These are phyloP conservation scores for Zygoascus sp. DNA, from an alignment of 1,139 yeast species.

Conservation along the genomic window DNA sequence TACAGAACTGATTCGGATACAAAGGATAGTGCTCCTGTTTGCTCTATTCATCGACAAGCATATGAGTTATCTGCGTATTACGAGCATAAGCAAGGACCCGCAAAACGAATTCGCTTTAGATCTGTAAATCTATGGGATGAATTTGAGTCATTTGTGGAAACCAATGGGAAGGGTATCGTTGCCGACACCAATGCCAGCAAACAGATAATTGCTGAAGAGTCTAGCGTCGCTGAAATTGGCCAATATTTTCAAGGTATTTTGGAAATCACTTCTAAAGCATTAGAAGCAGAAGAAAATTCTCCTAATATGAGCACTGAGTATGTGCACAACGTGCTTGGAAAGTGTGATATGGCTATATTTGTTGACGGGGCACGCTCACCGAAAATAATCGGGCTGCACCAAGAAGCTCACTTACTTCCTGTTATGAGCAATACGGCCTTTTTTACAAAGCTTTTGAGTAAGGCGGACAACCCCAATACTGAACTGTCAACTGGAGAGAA, in stretches of 20 bases:
- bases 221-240: not conserved
- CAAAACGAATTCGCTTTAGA: constrained; percentile 14
- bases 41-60: constrained; percentile 11
- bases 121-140: constrained; percentile 19
- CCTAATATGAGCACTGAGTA: not conserved
- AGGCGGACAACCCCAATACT: not conserved
- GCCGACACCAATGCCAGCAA: not conserved
- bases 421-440: constrained; percentile 12
- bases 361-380: constrained; percentile 11
- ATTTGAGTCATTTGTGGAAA: constrained; percentile 16
- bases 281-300: not conserved
- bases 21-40: constrained; percentile 1
- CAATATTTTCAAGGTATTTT: not conserved
- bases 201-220: not conserved
- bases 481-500: constrained; percentile 7
- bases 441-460: constrained; percentile 3
- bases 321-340: constrained; percentile 2
- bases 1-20: no score
- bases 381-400: constrained; percentile 18
- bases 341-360: constrained; percentile 6
- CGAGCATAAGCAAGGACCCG: constrained; percentile 10
- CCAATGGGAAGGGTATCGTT: not conserved
- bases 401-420: constrained; percentile 11
- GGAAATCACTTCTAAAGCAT: not conserved
- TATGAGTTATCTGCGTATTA: constrained; percentile 16